Percentiles rank a stretch among this genome's conserved stretches.
These are phyloP conservation scores for Phialocephala subalpina DNA, from an alignment of 2,329 filamentous ascomycete species.

Conservation along the genomic window DNA sequence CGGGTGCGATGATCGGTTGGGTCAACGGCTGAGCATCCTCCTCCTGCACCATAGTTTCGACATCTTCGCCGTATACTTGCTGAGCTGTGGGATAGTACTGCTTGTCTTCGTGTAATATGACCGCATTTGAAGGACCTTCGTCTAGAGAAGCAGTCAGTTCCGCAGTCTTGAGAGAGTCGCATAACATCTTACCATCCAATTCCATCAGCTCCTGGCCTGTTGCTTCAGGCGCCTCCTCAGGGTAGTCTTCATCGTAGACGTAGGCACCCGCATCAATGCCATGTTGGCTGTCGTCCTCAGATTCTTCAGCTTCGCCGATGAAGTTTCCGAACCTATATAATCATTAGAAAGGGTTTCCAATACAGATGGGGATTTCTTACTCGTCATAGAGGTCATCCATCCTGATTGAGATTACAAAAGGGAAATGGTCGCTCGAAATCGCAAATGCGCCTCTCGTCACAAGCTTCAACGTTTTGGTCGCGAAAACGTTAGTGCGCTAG, in stretches of 20 bases:
- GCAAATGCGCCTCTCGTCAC: slow-evolving; percentile 27
- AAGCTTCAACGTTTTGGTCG: background rate
- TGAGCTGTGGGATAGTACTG: slow-evolving; percentile 99
- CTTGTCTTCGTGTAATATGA: slow-evolving; percentile 98
- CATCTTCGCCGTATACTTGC: slow-evolving; percentile 92
- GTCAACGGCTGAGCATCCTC: slow-evolving; percentile 94
- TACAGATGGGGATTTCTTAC: slow-evolving; percentile 54
- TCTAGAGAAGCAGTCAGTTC: slow-evolving; percentile 54
- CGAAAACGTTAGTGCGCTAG: slow-evolving; percentile 11
- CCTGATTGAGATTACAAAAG: slow-evolving; percentile 18
- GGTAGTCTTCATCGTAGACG: slow-evolving; percentile 80
- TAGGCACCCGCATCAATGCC: slow-evolving; percentile 79
- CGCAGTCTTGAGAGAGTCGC: slow-evolving; percentile 2
- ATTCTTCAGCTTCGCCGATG: slow-evolving; percentile 91
- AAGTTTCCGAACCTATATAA: slow-evolving; percentile 89
- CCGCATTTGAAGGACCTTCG: slow-evolving; percentile 91
- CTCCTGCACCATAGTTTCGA: slow-evolving; percentile 95
- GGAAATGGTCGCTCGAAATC: background rate
- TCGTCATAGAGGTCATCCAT: slow-evolving; percentile 99
- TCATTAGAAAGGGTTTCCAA: slow-evolving; percentile 30
- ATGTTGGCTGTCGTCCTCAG: slow-evolving; percentile 84
- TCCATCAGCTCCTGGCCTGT: slow-evolving; percentile 92
- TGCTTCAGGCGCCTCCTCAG: slow-evolving; percentile 66
- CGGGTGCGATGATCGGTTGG: slow-evolving; percentile 91
- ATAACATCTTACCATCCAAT: slow-evolving; percentile 71